Conservation (phyloP, 176 grass and related monocot species). For the Hsuehochloa calcarea region DNA sequence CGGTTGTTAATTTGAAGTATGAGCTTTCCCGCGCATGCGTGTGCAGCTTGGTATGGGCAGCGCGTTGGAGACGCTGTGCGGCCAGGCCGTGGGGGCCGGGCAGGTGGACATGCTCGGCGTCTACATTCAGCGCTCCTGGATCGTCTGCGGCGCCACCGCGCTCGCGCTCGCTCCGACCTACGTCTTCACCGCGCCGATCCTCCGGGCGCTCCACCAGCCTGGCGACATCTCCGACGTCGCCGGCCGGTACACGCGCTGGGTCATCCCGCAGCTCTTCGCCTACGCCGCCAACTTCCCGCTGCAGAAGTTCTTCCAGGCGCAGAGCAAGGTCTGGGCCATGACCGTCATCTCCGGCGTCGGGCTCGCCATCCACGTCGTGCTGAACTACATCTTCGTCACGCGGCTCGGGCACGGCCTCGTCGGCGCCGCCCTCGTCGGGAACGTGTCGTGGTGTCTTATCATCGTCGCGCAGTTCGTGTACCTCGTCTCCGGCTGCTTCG, state of each 20-base stretch:
- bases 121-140: constrained; percentile 64
- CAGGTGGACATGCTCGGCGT: constrained; percentile 55
- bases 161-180: constrained; percentile 33
- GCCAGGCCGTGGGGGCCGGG: constrained; percentile 55
- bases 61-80: constrained; percentile 68
- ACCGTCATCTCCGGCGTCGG: constrained; percentile 47
- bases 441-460: constrained; percentile 57
- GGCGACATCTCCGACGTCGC: constrained; percentile 37
- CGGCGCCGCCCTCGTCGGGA: constrained; percentile 49
- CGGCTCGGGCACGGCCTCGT: constrained; percentile 37
- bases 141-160: constrained; percentile 50
- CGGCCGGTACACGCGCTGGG: constrained; percentile 43
- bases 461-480: constrained; percentile 44
- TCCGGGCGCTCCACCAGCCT: constrained; percentile 44
- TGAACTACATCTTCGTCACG: constrained; percentile 56
- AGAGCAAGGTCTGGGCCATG: constrained; percentile 68
- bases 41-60: constrained; percentile 71
- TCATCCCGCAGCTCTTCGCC: constrained; percentile 52
- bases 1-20: not conserved
- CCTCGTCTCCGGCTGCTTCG: constrained; percentile 49
- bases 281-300: constrained; percentile 73
- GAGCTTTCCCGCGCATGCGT: constrained; percentile 5
- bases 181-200: constrained; percentile 45
- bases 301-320: constrained; percentile 71
- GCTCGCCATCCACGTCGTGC: constrained; percentile 45